These are phyloP conservation scores for Picea glauca DNA, from an alignment of 75 land plant genomes.

Conservation along the genomic window DNA sequence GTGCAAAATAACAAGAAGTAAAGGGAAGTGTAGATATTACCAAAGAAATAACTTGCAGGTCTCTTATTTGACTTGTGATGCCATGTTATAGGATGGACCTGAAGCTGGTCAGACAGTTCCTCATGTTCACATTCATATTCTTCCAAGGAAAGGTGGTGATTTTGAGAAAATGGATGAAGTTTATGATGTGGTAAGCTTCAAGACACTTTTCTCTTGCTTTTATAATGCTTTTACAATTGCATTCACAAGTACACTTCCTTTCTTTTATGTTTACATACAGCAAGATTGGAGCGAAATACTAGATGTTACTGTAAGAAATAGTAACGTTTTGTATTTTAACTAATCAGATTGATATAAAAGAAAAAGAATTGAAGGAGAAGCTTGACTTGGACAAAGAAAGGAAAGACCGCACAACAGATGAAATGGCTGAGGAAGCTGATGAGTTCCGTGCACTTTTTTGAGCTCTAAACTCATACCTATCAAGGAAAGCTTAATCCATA, in stretches of 20 bases:
- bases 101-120: constrained; percentile 97
- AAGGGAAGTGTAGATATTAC: too few species aligned
- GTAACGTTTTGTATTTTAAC: neutral
- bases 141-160: constrained; percentile 79
- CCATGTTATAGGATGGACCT: constrained; percentile 76
- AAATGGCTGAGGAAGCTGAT: constrained; percentile 88
- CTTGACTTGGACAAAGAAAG: constrained; percentile 88
- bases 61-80: too few species aligned
- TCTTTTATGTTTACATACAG: neutral
- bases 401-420: constrained; percentile 70
- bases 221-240: neutral
- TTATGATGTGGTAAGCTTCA: constrained; percentile 74
- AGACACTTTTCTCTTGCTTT: neutral
- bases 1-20: too few species aligned
- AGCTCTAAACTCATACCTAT: neutral
- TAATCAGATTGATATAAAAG: constrained; percentile 71
- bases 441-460: constrained; percentile 61
- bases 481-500: too few species aligned
- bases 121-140: constrained; percentile 94
- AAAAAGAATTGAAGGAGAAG: constrained; percentile 64
- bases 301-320: constrained; percentile 1
- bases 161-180: constrained; percentile 90
- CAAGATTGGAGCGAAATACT: neutral
- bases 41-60: too few species aligned
- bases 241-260: neutral